Evolutionary conservation across 352 stramenopile species (phyloP).

Genomic region (Pythium plurisporium): DNA sequence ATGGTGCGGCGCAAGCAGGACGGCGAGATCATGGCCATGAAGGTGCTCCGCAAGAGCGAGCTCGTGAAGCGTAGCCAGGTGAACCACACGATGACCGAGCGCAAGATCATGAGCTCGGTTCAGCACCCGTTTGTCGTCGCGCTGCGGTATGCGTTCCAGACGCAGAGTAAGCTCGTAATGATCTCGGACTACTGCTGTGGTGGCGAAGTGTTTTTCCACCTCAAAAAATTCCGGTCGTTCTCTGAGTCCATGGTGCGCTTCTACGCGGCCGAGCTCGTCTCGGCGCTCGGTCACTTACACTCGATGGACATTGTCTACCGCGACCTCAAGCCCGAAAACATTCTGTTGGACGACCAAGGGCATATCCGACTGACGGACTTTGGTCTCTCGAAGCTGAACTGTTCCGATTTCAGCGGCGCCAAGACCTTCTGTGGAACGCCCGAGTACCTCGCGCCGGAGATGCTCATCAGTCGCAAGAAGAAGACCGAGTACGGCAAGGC

Average conservation of each 20-base stretch:
- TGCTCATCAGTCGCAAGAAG: slow-evolving; percentile 87
- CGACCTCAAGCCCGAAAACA: slow-evolving; percentile 93
- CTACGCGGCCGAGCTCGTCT: slow-evolving; percentile 92
- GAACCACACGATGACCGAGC: slow-evolving; percentile 86
- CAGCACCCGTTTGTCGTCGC: slow-evolving; percentile 97
- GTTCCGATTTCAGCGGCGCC: slow-evolving; percentile 68
- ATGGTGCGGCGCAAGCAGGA: slow-evolving; percentile 88
- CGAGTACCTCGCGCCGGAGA: slow-evolving; percentile 88
- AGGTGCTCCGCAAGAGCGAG: slow-evolving; percentile 83
- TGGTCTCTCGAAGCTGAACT: slow-evolving; percentile 89
- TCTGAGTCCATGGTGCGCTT: slow-evolving; percentile 88
- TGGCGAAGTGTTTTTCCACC: slow-evolving; percentile 90
- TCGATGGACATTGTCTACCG: slow-evolving; percentile 91
- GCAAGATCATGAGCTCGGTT: slow-evolving; percentile 85
- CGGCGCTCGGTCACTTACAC: slow-evolving; percentile 86
- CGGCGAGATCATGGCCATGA: slow-evolving; percentile 82
- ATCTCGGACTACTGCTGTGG: slow-evolving; percentile 89
- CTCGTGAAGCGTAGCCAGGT: slow-evolving; percentile 88
- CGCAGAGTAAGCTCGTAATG: slow-evolving; percentile 89
- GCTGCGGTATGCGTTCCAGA: slow-evolving; percentile 91
- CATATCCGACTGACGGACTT: slow-evolving; percentile 93
- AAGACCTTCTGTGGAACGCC: slow-evolving; percentile 87
- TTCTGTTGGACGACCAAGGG: slow-evolving; percentile 89
- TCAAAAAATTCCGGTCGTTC: slow-evolving; percentile 90
- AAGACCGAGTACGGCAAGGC: slow-evolving; percentile 89